Evolutionary conservation across 495 filamentous ascomycete genomes (phyloP).

Genomic region (Neurospora sp.): DNA sequence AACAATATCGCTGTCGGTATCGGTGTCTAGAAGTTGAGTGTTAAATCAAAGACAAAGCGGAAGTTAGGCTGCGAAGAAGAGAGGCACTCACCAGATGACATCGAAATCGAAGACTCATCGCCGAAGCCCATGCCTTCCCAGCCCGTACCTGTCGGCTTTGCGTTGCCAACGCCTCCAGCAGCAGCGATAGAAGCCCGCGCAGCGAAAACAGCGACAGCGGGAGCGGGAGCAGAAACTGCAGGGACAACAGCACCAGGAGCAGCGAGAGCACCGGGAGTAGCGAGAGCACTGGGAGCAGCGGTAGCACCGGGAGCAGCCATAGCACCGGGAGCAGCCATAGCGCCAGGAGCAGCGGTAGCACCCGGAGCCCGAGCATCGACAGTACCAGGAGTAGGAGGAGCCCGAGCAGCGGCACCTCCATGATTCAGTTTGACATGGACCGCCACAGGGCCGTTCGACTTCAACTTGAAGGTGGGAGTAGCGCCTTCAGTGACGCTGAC

Average conservation of each 20-base stretch:
- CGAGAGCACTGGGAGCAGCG: not conserved
- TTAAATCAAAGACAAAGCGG: no score
- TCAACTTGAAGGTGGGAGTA: not conserved
- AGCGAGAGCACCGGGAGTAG: not conserved
- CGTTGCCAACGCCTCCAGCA: not conserved
- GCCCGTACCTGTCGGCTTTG: not conserved
- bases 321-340: no score
- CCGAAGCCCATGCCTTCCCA: not conserved
- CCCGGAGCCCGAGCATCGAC: rapidly evolving
- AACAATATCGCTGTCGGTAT: not conserved
- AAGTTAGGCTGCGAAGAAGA: not conserved
- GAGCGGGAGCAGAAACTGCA: not conserved
- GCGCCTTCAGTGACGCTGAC: not conserved
- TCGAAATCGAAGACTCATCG: not conserved
- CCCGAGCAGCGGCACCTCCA: no score
- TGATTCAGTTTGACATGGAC: not conserved
- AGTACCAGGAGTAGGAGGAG: not conserved
- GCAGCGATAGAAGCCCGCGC: not conserved
- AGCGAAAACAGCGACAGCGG: not conserved
- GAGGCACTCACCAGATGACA: not conserved
- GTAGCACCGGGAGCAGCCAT: not conserved
- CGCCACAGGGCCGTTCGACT: not conserved
- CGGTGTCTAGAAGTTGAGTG: not conserved
- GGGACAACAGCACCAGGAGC: not conserved
- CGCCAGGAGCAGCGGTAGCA: not conserved